These are phyloP conservation scores for Eucalyptus regnans DNA, from an alignment of 345 rosid species.

Conservation along the genomic window DNA sequence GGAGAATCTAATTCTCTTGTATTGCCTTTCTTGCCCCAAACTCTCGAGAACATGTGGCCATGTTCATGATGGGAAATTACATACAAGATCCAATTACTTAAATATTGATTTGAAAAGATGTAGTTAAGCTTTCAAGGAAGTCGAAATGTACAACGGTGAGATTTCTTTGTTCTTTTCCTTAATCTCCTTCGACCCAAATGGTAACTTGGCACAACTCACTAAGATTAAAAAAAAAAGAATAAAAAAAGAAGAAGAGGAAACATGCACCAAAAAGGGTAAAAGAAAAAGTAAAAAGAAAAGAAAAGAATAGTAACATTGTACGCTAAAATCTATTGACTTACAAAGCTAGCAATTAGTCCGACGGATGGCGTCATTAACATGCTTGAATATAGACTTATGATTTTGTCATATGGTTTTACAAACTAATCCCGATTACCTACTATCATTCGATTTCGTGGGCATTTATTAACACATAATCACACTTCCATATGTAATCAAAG, in stretches of 20 bases:
- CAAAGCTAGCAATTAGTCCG: not conserved
- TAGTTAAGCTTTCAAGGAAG: not conserved
- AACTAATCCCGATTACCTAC: not conserved
- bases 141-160: not conserved
- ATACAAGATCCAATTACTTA: not conserved
- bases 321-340: not conserved
- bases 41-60: not conserved
- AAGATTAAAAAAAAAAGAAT: not conserved
- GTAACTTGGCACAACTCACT: not conserved
- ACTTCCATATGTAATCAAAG: not conserved
- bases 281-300: not conserved
- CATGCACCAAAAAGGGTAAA: not conserved
- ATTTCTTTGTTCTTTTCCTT: not conserved
- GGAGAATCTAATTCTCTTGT: not conserved
- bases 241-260: not conserved
- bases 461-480: not conserved
- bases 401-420: not conserved
- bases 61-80: not conserved
- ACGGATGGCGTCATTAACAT: accelerated
- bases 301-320: not conserved
- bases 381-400: not conserved
- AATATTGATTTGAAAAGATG: not conserved
- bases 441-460: not conserved
- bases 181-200: not conserved
- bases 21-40: not conserved